A percentile compares a stretch with the other conserved stretches of the same genome.
Conservation (phyloP, 192 early-diverging fungal species). For the Coemansia sp. region DNA sequence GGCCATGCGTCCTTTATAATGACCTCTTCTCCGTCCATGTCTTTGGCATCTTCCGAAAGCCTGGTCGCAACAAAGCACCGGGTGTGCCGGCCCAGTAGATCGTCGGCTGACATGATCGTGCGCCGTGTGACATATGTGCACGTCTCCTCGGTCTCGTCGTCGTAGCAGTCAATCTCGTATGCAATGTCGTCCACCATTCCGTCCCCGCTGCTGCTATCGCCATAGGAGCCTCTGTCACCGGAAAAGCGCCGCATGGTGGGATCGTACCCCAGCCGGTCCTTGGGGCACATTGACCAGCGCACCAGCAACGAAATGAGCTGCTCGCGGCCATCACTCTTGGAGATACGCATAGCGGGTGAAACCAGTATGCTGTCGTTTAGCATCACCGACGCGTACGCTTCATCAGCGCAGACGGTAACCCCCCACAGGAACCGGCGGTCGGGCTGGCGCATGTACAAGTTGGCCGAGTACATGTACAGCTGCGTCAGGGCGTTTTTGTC, state of each 20-base stretch:
- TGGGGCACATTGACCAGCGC: constrained; percentile 8
- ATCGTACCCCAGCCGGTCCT: constrained; percentile 9
- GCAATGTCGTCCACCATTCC: not conserved
- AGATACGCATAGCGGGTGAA: not conserved
- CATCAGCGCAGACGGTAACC: not conserved
- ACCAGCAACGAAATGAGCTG: constrained; percentile 5
- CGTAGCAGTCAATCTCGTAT: not conserved
- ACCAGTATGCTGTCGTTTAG: not conserved
- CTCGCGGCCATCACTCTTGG: not conserved
- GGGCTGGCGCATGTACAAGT: constrained; percentile 1
- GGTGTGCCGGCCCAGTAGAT: not conserved
- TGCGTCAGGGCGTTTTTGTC: not conserved
- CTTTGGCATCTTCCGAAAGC: not conserved
- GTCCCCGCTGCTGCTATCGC: not conserved
- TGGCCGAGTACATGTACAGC: not conserved
- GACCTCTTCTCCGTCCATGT: not conserved
- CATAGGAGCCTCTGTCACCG: not conserved
- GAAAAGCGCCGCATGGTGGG: not conserved
- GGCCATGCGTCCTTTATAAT: constrained; percentile 21
- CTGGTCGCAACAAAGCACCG: not conserved
- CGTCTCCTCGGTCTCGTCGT: not conserved
- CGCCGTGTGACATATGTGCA: not conserved
- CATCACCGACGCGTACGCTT: not conserved
- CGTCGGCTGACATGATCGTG: not conserved
- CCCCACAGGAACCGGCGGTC: constrained; percentile 22